A percentile compares a stretch with the other conserved stretches of the same genome.
Evolutionary conservation across 2,329 filamentous ascomycete genomes (phyloP).

Genomic region (Aspergillus japonicus): DNA sequence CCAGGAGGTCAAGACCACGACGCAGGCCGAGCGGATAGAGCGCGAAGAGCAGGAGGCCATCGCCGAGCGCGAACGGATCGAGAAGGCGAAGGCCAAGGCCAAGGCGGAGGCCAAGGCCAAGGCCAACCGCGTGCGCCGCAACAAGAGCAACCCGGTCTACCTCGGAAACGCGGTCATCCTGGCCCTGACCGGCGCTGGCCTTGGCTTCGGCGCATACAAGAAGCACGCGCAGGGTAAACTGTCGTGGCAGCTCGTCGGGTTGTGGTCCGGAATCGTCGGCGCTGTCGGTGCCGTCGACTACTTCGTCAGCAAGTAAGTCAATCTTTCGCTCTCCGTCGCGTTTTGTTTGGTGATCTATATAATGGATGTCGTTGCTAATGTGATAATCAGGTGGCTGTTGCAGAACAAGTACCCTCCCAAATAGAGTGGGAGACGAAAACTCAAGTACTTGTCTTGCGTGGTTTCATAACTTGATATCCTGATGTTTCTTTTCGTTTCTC

Average conservation of each 20-base stretch:
- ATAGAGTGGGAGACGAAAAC: slow-evolving; percentile 24
- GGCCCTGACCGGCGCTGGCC: slow-evolving; percentile 40
- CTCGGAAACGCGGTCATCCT: slow-evolving; percentile 47
- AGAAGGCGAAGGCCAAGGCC: slow-evolving; percentile 35
- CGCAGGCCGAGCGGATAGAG: slow-evolving; percentile 47
- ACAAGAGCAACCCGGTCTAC: slow-evolving; percentile 49
- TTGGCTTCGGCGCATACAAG: slow-evolving; percentile 50
- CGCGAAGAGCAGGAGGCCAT: slow-evolving; percentile 38
- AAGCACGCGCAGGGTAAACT: slow-evolving; percentile 48
- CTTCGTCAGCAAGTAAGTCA: slow-evolving; percentile 50
- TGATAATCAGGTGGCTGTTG: slow-evolving; percentile 45
- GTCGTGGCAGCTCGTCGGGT: slow-evolving; percentile 47
- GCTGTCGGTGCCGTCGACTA: slow-evolving; percentile 48
- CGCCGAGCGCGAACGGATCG: slow-evolving; percentile 28
- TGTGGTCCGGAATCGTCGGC: slow-evolving; percentile 45
- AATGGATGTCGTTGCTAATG: slow-evolving; percentile 12
- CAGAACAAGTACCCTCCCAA: slow-evolving; percentile 53
- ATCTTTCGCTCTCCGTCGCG: not conserved
- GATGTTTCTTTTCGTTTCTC: not conserved
- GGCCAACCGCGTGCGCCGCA: slow-evolving; percentile 30
- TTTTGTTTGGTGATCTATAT: too few relatives aligned
- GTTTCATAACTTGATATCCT: not conserved
- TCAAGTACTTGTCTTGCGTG: not conserved
- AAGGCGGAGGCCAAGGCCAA: slow-evolving; percentile 37
- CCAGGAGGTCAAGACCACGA: slow-evolving; percentile 46